phyloP scores from a whole-genome alignment of 164 flowering plant species.

The Stephania yunnanensis region DNA sequence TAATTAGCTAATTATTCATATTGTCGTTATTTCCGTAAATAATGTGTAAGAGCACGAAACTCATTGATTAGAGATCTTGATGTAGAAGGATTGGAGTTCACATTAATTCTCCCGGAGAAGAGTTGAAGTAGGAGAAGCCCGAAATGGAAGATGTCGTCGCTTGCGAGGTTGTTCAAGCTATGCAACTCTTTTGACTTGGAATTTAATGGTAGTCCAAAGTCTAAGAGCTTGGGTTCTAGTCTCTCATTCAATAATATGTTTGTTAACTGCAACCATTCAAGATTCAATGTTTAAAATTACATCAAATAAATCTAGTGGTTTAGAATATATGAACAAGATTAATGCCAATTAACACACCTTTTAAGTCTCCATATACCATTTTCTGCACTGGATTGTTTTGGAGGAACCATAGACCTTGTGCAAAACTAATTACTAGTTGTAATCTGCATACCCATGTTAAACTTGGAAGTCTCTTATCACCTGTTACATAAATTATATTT shows the following conservation, averaged over 20 bases:
- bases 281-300: background rate
- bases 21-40: too few relatives aligned
- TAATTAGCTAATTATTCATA: background rate
- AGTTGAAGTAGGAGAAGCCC: slow-evolving; percentile 25
- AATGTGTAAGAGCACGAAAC: slow-evolving; percentile 16
- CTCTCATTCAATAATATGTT: slow-evolving; percentile 22
- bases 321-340: background rate
- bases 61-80: slow-evolving; percentile 13
- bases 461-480: slow-evolving; percentile 4
- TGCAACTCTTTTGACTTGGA: slow-evolving; percentile 4
- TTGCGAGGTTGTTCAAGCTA: background rate
- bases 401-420: slow-evolving; percentile 21
- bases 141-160: slow-evolving; percentile 14
- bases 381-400: slow-evolving; percentile 19
- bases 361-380: slow-evolving; percentile 21
- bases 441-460: slow-evolving; percentile 23
- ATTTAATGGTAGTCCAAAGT: slow-evolving; percentile 10
- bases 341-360: slow-evolving; percentile 19
- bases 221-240: slow-evolving; percentile 24
- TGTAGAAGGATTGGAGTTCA: slow-evolving; percentile 1
- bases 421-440: slow-evolving; percentile 16
- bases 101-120: slow-evolving; percentile 15
- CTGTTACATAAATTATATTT: background rate
- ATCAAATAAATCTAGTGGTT: background rate
- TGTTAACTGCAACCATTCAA: slow-evolving; percentile 14